Percentiles rank a stretch among this genome's conserved stretches.
These are phyloP conservation scores for Alternaria sp. DNA, from an alignment of 2,329 filamentous ascomycete species.

Conservation along the genomic window DNA sequence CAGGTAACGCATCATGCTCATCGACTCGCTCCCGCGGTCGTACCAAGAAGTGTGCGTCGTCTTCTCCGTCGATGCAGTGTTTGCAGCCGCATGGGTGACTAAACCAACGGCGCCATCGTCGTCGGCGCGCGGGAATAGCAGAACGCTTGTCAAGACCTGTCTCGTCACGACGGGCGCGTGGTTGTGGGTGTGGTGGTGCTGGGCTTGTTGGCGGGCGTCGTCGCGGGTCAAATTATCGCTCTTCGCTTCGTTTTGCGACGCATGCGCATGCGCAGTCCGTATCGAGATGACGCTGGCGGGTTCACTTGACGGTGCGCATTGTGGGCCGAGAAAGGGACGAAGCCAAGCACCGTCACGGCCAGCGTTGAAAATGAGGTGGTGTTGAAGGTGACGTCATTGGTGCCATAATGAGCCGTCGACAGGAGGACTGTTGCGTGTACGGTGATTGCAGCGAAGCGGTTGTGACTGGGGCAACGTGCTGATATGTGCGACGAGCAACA, in stretches of 20 bases:
- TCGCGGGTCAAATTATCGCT: background rate
- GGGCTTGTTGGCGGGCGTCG: background rate
- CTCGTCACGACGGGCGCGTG: background rate
- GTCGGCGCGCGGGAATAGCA: background rate
- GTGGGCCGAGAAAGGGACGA: background rate
- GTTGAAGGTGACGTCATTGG: background rate
- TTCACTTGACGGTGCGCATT: background rate
- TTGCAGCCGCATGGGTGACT: background rate
- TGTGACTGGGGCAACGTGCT: no score
- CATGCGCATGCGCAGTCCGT: background rate
- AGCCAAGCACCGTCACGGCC: background rate
- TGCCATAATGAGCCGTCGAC: background rate
- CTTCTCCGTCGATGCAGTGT: background rate
- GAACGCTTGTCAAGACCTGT: fast-evolving
- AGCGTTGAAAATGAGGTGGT: background rate
- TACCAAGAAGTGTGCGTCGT: background rate
- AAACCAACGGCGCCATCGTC: background rate
- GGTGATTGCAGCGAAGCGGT: no score
- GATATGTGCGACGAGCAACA: no score
- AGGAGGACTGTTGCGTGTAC: background rate
- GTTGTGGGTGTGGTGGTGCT: background rate
- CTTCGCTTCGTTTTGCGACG: background rate
- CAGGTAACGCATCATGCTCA: background rate
- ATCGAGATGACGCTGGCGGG: background rate
- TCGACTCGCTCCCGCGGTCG: background rate